A percentile compares a stretch with the other conserved stretches of the same genome.
Conservation (phyloP, 352 stramenopile genomes). For the Phytophthora idaei region DNA sequence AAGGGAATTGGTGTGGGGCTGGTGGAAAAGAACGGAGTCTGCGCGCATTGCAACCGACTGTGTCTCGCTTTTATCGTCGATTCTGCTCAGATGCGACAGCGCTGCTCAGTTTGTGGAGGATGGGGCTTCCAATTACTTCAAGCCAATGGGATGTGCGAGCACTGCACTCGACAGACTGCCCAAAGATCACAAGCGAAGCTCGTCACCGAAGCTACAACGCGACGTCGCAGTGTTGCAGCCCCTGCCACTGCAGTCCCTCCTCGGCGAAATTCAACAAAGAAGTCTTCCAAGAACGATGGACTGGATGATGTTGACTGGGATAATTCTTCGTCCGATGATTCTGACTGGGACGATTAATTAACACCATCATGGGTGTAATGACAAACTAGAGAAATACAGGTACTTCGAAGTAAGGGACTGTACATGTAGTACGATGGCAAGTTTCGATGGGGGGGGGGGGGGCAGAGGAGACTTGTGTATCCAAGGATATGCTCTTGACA, state of each 20-base stretch:
- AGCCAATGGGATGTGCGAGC: constrained; percentile 51
- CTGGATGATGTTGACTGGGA: constrained; percentile 51
- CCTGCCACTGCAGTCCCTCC: constrained; percentile 1
- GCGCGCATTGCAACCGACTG: constrained; percentile 71
- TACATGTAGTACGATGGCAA: too few species aligned
- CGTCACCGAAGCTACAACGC: neutral
- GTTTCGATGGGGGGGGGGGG: too few species aligned
- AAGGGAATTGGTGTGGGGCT: constrained; percentile 57
- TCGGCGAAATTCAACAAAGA: constrained; percentile 13
- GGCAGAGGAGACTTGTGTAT: too few species aligned
- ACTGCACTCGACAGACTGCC: constrained; percentile 50
- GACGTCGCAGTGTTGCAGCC: constrained; percentile 15
- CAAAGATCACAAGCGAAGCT: constrained; percentile 23
- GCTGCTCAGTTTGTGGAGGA: constrained; percentile 55
- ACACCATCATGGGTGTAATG: constrained; percentile 1
- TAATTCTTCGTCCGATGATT: constrained; percentile 48
- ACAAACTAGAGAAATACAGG: constrained; percentile 9
- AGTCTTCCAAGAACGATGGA: constrained; percentile 11
- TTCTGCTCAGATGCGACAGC: constrained; percentile 58
- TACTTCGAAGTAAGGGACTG: too few species aligned
- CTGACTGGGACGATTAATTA: constrained; percentile 56
- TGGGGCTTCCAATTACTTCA: constrained; percentile 65
- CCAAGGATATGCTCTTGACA: too few species aligned
- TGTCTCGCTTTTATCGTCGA: constrained; percentile 75
- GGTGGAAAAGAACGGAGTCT: constrained; percentile 75